Conservation (phyloP, 2,329 filamentous ascomycete species). For the Pseudogymnoascus sp. region DNA sequence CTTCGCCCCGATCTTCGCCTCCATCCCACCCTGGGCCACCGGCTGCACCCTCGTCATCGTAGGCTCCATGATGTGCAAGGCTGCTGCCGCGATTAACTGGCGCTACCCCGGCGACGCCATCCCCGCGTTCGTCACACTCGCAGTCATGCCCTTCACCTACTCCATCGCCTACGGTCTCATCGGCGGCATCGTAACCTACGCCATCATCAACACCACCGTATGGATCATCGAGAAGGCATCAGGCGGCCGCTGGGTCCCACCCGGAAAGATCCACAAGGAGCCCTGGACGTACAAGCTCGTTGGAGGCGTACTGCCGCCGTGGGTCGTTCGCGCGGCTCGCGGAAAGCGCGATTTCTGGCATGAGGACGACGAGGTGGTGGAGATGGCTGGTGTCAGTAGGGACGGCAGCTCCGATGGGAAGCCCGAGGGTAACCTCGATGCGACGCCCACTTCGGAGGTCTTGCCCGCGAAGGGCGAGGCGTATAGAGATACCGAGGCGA, state of each 20-base stretch:
- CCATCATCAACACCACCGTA: constrained; percentile 63
- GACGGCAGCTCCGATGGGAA: not conserved
- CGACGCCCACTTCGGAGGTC: not conserved
- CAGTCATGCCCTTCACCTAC: constrained; percentile 85
- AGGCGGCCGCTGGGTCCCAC: constrained; percentile 63
- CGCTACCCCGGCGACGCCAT: constrained; percentile 74
- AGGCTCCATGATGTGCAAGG: constrained; percentile 76
- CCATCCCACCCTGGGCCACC: constrained; percentile 82
- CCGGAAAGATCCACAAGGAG: constrained; percentile 69
- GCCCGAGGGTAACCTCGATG: not conserved
- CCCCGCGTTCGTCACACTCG: constrained; percentile 76
- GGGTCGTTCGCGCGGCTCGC: constrained; percentile 54
- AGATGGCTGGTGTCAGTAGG: not conserved
- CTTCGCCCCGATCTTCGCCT: constrained; percentile 85
- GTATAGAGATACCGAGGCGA: not conserved
- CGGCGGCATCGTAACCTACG: constrained; percentile 66
- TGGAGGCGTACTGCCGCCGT: constrained; percentile 67
- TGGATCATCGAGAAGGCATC: constrained; percentile 61
- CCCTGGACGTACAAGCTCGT: constrained; percentile 71
- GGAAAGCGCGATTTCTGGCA: constrained; percentile 73
- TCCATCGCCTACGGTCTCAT: constrained; percentile 83
- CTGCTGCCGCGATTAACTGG: constrained; percentile 83
- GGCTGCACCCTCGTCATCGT: constrained; percentile 83
- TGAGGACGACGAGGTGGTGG: constrained; percentile 26
- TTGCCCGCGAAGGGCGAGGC: not conserved